Conservation (phyloP, 1,139 yeast species). For the Hemisphaericaspora xylanilytica region DNA sequence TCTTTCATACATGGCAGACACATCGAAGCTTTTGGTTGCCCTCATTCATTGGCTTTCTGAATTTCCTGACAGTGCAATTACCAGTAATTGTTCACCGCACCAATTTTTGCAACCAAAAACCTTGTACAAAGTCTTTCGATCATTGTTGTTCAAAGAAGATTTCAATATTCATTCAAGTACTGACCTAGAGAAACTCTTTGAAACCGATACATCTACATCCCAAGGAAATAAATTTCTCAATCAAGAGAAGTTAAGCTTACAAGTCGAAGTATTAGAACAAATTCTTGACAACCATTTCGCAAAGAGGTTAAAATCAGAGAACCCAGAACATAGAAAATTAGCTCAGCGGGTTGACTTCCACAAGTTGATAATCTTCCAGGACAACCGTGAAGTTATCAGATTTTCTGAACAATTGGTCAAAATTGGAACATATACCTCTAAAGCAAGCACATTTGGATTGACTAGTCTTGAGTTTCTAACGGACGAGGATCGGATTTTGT, state of each 20-base stretch:
- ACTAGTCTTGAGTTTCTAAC: slow-evolving; percentile 18
- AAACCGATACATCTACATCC: slow-evolving; percentile 1
- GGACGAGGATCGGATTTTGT: slow-evolving; percentile 17
- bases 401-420: slow-evolving; percentile 19
- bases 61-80: slow-evolving; percentile 22
- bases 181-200: slow-evolving; percentile 4
- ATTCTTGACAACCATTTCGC: slow-evolving; percentile 15
- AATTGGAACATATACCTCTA: slow-evolving; percentile 23
- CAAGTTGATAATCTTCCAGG: slow-evolving; percentile 17
- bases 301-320: slow-evolving; percentile 3
- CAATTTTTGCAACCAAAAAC: slow-evolving; percentile 17
- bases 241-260: slow-evolving; percentile 3
- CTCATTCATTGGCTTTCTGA: slow-evolving; percentile 26
- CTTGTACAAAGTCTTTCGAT: slow-evolving; percentile 14
- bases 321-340: background rate
- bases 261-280: slow-evolving; percentile 15
- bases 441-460: slow-evolving; percentile 20
- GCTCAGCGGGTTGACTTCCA: slow-evolving; percentile 12
- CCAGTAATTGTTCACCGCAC: slow-evolving; percentile 8
- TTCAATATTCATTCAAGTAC: slow-evolving; percentile 6
- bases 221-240: background rate
- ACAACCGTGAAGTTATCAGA: slow-evolving; percentile 16
- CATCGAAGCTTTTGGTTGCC: slow-evolving; percentile 8
- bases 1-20: background rate
- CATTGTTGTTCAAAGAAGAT: slow-evolving; percentile 19